Evolutionary conservation across 2,329 filamentous ascomycete species (phyloP).

Genomic region (Domatiomyces globalis): DNA sequence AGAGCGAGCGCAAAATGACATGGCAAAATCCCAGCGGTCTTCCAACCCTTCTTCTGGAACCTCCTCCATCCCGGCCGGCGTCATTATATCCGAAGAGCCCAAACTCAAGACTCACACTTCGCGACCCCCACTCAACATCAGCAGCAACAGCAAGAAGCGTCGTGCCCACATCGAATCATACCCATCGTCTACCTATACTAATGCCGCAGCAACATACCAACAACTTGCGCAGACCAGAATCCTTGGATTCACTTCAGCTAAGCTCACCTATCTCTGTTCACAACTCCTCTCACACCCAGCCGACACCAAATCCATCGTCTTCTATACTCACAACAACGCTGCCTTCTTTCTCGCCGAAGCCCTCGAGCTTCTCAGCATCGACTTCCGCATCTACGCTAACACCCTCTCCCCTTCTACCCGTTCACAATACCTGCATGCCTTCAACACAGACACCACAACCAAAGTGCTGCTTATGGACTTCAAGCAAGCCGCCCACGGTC

Average conservation of each 20-base stretch:
- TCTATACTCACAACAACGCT: slow-evolving; percentile 78
- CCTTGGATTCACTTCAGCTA: slow-evolving; percentile 70
- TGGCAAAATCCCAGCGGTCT: slow-evolving; percentile 3
- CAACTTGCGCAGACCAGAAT: slow-evolving; percentile 45
- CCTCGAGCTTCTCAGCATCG: slow-evolving; percentile 55
- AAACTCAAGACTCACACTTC: slow-evolving; percentile 4
- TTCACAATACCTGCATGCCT: slow-evolving; percentile 62
- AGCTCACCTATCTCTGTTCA: slow-evolving; percentile 73
- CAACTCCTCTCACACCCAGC: slow-evolving; percentile 53
- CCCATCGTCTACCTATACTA: background rate
- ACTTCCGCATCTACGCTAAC: slow-evolving; percentile 44
- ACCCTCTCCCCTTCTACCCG: slow-evolving; percentile 47
- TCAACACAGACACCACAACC: slow-evolving; percentile 55
- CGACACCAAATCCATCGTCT: slow-evolving; percentile 75
- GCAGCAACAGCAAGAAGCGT: background rate
- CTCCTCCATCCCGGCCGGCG: slow-evolving; percentile 1
- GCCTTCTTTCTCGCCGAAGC: slow-evolving; percentile 75
- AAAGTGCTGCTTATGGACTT: slow-evolving; percentile 83
- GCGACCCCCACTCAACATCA: background rate
- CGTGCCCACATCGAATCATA: background rate
- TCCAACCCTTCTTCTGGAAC: background rate
- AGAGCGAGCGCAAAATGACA: slow-evolving; percentile 10
- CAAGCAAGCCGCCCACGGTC: slow-evolving; percentile 71
- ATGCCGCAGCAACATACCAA: background rate
- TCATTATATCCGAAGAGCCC: slow-evolving; percentile 8